Evolutionary conservation across 208 protist species (phyloP).

Genomic region (Balamuthia mandrillaris): DNA sequence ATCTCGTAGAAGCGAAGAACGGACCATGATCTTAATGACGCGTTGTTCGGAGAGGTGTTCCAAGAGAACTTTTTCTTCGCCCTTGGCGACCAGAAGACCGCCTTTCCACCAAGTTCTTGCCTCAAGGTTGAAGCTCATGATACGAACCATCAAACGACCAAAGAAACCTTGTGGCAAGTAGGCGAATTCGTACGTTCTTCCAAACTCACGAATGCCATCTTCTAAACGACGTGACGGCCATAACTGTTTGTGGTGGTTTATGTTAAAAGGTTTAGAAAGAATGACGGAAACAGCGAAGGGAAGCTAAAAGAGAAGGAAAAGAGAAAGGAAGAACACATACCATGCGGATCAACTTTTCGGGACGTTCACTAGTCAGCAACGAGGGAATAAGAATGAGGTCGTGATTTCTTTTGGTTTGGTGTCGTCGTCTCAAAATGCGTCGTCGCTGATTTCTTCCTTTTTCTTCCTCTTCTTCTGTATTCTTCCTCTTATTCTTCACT

Average conservation of each 20-base stretch:
- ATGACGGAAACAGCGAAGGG: background rate
- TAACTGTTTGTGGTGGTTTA: background rate
- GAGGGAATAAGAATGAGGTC: background rate
- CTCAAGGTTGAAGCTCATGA: background rate
- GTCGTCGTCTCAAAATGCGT: background rate
- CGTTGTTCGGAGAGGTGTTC: conserved; percentile 1
- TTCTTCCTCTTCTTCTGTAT: background rate
- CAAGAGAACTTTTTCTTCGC: background rate
- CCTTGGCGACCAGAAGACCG: background rate
- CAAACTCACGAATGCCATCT: background rate
- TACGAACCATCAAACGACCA: conserved; percentile 13
- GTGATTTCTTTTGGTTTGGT: too few relatives aligned
- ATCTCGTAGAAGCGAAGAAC: background rate
- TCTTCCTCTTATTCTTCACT: background rate
- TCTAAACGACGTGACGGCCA: background rate
- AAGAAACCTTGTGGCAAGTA: conserved; percentile 22
- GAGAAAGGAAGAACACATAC: background rate
- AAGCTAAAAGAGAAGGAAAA: background rate
- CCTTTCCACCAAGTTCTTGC: background rate
- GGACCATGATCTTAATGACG: background rate
- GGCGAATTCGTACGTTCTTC: background rate
- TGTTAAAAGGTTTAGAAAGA: background rate
- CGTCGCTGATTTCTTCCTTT: background rate
- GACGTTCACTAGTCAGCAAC: background rate
- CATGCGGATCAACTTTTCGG: background rate